A percentile compares a stretch with the other conserved stretches of the same genome.
phyloP scores from a whole-genome alignment of 305 asterid species.

The Andrographis paniculata region DNA sequence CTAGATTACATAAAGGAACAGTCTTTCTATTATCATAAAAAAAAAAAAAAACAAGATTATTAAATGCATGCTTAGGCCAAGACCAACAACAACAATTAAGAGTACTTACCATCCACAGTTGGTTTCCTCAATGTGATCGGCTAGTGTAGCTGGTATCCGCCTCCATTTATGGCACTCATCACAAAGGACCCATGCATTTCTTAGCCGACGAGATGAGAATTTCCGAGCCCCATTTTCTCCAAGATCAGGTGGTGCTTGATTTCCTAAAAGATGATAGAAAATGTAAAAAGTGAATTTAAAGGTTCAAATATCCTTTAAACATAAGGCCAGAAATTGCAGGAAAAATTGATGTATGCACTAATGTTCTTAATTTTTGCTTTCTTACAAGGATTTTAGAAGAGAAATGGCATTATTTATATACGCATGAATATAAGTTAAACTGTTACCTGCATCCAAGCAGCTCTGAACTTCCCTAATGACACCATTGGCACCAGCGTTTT shows the following conservation, averaged over 20 bases:
- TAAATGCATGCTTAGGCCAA: not conserved
- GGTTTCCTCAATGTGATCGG: conserved; percentile 69
- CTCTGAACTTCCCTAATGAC: conserved; percentile 23
- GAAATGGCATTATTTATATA: not conserved
- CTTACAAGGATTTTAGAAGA: not conserved
- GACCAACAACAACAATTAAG: conserved; percentile 13
- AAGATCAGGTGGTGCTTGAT: conserved; percentile 21
- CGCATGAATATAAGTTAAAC: not conserved
- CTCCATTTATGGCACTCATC: conserved; percentile 91
- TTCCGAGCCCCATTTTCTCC: no score
- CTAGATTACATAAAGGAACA: not conserved
- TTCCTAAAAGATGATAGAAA: conserved; percentile 27
- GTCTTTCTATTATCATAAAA: not conserved
- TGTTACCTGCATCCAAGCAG: conserved; percentile 32
- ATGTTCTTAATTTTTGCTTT: not conserved
- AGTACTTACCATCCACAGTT: conserved; percentile 62
- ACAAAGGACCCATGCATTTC: conserved; percentile 93
- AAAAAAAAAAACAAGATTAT: no score
- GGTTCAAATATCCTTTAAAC: conserved; percentile 2
- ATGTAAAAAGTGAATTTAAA: conserved; percentile 8
- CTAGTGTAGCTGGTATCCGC: conserved; percentile 69
- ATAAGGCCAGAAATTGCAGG: not conserved
- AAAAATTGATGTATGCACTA: not conserved
- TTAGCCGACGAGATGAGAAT: conserved; percentile 23
- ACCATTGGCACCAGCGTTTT: conserved; percentile 18